Percentiles rank a stretch among this genome's conserved stretches.
Conservation (phyloP, 257 asterid species). For the Solanum clarkiae region DNA sequence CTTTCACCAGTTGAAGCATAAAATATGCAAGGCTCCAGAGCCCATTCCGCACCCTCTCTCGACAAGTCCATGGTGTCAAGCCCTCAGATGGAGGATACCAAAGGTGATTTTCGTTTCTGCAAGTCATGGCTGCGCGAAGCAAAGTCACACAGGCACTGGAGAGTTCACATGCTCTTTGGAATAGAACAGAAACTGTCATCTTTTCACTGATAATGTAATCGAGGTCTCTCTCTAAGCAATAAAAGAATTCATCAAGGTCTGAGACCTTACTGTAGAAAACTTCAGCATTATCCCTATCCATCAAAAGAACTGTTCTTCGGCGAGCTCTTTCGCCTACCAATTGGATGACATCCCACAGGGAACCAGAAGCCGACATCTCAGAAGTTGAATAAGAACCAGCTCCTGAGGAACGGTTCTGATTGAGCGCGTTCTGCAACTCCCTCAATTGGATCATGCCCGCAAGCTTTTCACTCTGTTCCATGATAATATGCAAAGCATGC, state of each 20-base stretch:
- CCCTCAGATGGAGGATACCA: slow-evolving; percentile 92
- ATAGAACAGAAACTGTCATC: slow-evolving; percentile 45
- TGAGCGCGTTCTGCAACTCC: slow-evolving; percentile 55
- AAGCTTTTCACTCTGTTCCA: slow-evolving; percentile 96
- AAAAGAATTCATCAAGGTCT: slow-evolving; percentile 72
- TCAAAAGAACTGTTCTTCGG: slow-evolving; percentile 74
- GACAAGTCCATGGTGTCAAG: slow-evolving; percentile 83
- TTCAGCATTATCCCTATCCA: slow-evolving; percentile 98
- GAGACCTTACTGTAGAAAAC: slow-evolving; percentile 93
- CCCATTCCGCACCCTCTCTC: slow-evolving; percentile 56
- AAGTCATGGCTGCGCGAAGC: slow-evolving; percentile 51
- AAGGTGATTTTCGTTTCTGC: slow-evolving; percentile 59
- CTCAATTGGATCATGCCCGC: slow-evolving; percentile 74
- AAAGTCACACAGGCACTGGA: slow-evolving; percentile 69
- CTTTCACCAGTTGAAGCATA: slow-evolving; percentile 67
- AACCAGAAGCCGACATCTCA: slow-evolving; percentile 51
- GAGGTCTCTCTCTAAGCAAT: slow-evolving; percentile 71
- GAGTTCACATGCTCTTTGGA: slow-evolving; percentile 74
- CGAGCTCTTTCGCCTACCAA: slow-evolving; percentile 91
- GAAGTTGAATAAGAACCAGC: slow-evolving; percentile 40
- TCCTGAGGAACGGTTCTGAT: slow-evolving; percentile 48
- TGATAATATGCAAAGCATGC: slow-evolving; percentile 63
- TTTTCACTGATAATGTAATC: slow-evolving; percentile 40
- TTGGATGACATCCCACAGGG: slow-evolving; percentile 96
- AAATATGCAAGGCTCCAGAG: slow-evolving; percentile 68